A percentile compares a stretch with the other conserved stretches of the same genome.
Conservation (phyloP, 352 stramenopile species). For the Globisporangium paddicum region DNA sequence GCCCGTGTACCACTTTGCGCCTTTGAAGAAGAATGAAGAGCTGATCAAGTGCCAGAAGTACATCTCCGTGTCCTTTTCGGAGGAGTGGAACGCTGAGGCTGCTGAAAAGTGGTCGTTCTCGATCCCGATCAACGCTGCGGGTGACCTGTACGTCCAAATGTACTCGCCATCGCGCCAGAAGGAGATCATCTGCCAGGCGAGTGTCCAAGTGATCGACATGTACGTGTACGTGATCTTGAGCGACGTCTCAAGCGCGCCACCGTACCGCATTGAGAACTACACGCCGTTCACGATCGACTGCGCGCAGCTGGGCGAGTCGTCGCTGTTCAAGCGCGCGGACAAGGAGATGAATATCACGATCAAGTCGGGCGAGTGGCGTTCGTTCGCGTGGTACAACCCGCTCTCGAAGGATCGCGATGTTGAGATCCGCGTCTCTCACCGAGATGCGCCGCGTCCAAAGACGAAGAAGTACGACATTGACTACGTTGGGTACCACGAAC, state of each 20-base stretch:
- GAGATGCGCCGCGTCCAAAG: conserved; percentile 45
- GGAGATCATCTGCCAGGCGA: conserved; percentile 77
- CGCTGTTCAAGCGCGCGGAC: conserved; percentile 55
- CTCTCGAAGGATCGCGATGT: conserved; percentile 82
- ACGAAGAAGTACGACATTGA: conserved; percentile 83
- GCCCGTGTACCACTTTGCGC: conserved; percentile 73
- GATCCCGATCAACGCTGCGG: conserved; percentile 71
- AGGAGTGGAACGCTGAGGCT: conserved; percentile 44
- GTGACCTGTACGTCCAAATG: conserved; percentile 77
- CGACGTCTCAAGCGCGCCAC: conserved; percentile 71
- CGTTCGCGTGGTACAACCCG: conserved; percentile 83
- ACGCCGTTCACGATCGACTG: conserved; percentile 79
- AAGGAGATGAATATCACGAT: conserved; percentile 47
- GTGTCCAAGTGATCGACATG: conserved; percentile 86
- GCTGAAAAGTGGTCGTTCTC: conserved; percentile 75
- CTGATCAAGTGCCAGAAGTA: conserved; percentile 62
- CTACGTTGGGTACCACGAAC: conserved; percentile 71
- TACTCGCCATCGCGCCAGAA: conserved; percentile 72
- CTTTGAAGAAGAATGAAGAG: conserved; percentile 67
- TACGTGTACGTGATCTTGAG: conserved; percentile 86
- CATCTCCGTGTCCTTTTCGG: conserved; percentile 75
- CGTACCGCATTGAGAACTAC: conserved; percentile 87
- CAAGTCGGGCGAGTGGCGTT: conserved; percentile 65
- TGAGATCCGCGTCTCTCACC: conserved; percentile 55
- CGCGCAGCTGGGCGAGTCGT: conserved; percentile 61